Evolutionary conservation across 2,329 filamentous ascomycete species (phyloP).

Genomic region (Geoglossum cookeanum): DNA sequence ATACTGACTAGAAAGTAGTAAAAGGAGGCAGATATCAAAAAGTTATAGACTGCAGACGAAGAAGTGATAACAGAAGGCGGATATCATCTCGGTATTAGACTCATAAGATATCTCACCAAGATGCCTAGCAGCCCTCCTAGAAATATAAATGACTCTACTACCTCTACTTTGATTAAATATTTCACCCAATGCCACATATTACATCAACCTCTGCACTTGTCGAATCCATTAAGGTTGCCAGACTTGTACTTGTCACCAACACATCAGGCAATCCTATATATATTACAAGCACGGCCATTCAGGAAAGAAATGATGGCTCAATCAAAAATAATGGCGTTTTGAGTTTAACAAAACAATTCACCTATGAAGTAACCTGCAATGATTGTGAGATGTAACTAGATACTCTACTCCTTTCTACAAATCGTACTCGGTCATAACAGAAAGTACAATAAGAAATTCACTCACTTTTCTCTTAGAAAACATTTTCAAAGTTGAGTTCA

Average conservation of each 20-base stretch:
- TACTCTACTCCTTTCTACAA: not conserved
- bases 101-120: too few species aligned
- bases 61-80: too few species aligned
- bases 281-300: not conserved
- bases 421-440: not conserved
- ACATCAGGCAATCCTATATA: conserved; percentile 32
- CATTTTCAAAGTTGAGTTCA: too few species aligned
- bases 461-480: not conserved
- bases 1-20: too few species aligned
- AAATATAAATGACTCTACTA: too few species aligned
- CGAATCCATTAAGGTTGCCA: conserved; percentile 85
- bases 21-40: too few species aligned
- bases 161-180: too few species aligned
- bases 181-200: too few species aligned
- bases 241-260: conserved; percentile 79
- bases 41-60: too few species aligned
- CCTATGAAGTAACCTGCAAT: not conserved
- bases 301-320: conserved; percentile 59
- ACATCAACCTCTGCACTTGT: conserved; percentile 75
- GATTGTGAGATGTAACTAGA: not conserved
- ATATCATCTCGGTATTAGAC: too few species aligned
- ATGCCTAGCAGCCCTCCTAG: too few species aligned
- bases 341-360: conserved; percentile 72
- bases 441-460: not conserved
- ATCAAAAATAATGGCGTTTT: conserved; percentile 67